phyloP scores from a whole-genome alignment of 2,329 filamentous ascomycete species.

The Hypoxylon sp. region DNA sequence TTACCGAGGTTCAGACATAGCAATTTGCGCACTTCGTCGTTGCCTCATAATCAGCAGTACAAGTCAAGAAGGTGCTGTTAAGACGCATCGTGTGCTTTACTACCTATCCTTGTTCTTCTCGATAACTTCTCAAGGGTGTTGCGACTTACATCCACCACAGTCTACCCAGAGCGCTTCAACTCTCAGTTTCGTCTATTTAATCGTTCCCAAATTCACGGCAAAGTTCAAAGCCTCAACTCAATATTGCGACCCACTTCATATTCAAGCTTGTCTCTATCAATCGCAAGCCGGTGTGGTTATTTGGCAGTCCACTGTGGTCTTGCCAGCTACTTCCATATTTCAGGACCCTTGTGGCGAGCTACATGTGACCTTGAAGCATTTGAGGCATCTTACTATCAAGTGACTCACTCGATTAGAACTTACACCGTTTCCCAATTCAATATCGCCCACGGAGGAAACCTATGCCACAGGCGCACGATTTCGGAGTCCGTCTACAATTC shows the following conservation, averaged over 20 bases:
- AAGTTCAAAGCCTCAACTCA: conserved; percentile 35
- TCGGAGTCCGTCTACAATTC: conserved; percentile 37
- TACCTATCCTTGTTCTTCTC: background rate
- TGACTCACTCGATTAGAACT: background rate
- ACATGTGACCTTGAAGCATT: background rate
- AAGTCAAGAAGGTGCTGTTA: background rate
- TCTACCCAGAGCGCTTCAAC: background rate
- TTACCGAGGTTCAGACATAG: background rate
- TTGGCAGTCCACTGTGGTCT: background rate
- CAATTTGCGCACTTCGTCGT: background rate
- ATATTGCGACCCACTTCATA: conserved; percentile 10
- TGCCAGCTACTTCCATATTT: background rate
- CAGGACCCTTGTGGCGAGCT: background rate
- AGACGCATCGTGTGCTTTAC: background rate
- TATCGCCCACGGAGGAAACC: background rate
- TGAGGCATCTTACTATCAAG: background rate
- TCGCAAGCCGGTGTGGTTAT: background rate
- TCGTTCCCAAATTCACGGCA: conserved; percentile 17
- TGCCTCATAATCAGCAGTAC: background rate
- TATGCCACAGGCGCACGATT: conserved; percentile 5
- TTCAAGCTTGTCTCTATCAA: background rate
- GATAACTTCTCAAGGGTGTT: background rate
- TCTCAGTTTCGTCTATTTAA: conserved; percentile 4
- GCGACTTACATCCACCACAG: background rate
- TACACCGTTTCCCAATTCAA: background rate